A percentile compares a stretch with the other conserved stretches of the same genome.
These are phyloP conservation scores for Ottelia alismoides DNA, from an alignment of 106 monocot genomes.

Conservation along the genomic window DNA sequence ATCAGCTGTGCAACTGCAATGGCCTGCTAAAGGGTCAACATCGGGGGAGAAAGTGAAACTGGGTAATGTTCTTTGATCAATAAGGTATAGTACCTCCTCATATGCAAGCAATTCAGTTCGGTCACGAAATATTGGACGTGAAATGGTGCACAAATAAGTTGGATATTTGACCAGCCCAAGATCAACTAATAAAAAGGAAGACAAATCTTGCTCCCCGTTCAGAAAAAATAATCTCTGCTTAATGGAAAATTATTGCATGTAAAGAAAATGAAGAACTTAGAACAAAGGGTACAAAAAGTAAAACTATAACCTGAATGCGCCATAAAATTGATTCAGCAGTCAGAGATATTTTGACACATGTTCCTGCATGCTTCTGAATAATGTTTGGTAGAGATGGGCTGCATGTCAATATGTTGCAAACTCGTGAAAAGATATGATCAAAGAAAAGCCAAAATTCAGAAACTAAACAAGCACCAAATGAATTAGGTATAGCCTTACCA, in stretches of 20 bases:
- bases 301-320: conserved; percentile 70
- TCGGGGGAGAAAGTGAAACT: background rate
- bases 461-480: background rate
- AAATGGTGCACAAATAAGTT: conserved; percentile 41
- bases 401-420: conserved; percentile 10
- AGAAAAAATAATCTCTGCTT: conserved; percentile 90
- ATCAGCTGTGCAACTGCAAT: conserved; percentile 87
- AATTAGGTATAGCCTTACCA: conserved; percentile 36
- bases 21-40: conserved; percentile 33
- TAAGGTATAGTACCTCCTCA: conserved; percentile 57
- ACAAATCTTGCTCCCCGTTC: conserved; percentile 89
- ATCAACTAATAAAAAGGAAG: conserved; percentile 76
- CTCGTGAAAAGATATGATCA: conserved; percentile 3
- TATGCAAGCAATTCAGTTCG: conserved; percentile 63
- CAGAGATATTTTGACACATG: conserved; percentile 55
- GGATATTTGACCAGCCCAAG: conserved; percentile 85
- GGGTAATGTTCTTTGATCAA: background rate
- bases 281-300: background rate
- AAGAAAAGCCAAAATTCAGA: background rate
- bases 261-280: background rate
- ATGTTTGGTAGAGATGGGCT: conserved; percentile 44
- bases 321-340: conserved; percentile 54
- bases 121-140: conserved; percentile 40
- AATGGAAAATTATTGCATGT: background rate
- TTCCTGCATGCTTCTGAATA: conserved; percentile 35